phyloP scores from a whole-genome alignment of 805 yeast genomes.

The Candida silvicultrix region DNA sequence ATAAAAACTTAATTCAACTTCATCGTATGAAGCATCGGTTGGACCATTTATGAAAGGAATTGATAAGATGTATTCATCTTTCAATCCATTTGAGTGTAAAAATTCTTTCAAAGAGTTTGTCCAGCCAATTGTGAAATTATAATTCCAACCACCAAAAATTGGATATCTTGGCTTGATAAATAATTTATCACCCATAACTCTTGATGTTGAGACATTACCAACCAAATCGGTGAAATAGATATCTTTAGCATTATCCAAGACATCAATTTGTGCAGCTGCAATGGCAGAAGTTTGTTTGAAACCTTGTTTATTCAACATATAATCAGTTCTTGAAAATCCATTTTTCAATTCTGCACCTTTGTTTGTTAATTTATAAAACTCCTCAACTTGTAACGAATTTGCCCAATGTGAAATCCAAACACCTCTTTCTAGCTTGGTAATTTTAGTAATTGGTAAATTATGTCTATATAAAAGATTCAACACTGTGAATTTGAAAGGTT shows the following conservation, averaged over 20 bases:
- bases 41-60: constrained; percentile 76
- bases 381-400: constrained; percentile 67
- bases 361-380: constrained; percentile 76
- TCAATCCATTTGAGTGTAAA: constrained; percentile 32
- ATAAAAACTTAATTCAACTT: constrained; percentile 52
- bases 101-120: constrained; percentile 49
- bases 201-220: constrained; percentile 85
- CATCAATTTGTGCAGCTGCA: constrained; percentile 50
- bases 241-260: constrained; percentile 49
- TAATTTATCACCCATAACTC: constrained; percentile 30
- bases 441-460: constrained; percentile 58
- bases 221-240: constrained; percentile 83
- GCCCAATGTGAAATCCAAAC: constrained; percentile 90
- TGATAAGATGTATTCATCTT: constrained; percentile 43
- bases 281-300: constrained; percentile 52
- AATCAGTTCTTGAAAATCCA: constrained; percentile 80
- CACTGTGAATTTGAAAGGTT: constrained; percentile 41
- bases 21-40: constrained; percentile 58
- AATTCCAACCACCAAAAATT: constrained; percentile 93
- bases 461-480: constrained; percentile 57
- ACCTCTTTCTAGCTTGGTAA: constrained; percentile 57
- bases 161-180: constrained; percentile 85
- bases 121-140: constrained; percentile 97
- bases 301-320: constrained; percentile 49
- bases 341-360: constrained; percentile 60